Evolutionary conservation across 495 filamentous ascomycete species (phyloP).

Genomic region (Penicillium manginii): DNA sequence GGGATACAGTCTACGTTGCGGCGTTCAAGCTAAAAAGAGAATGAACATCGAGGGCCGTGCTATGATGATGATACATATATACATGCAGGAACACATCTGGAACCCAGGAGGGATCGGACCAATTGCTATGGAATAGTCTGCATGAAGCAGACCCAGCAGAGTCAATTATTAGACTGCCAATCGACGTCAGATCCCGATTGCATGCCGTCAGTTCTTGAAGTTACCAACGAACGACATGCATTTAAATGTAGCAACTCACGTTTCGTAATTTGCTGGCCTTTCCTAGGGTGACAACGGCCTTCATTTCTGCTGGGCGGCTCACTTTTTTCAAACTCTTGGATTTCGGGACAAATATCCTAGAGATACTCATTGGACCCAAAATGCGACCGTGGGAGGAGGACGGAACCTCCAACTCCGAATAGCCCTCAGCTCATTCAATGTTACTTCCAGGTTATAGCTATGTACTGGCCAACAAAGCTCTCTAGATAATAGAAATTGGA

Average conservation of each 20-base stretch:
- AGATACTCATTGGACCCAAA: background rate
- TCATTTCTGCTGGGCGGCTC: background rate
- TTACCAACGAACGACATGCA: background rate
- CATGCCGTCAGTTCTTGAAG: background rate
- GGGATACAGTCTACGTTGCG: slow-evolving; percentile 19
- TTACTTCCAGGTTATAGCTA: no score
- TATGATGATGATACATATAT: background rate
- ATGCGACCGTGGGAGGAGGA: background rate
- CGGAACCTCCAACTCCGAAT: no score
- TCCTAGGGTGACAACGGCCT: no score
- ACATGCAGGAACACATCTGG: background rate
- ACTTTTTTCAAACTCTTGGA: background rate
- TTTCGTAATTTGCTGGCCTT: background rate
- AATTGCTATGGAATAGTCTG: background rate
- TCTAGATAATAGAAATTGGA: no score
- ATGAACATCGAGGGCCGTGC: background rate
- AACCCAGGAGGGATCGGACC: background rate
- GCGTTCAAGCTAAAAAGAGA: slow-evolving; percentile 6
- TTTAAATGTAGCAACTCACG: background rate
- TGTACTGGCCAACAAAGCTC: no score
- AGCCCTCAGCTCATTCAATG: no score
- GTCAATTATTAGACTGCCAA: background rate
- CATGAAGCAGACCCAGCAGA: background rate
- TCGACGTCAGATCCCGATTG: background rate
- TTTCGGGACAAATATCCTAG: background rate